phyloP scores from a whole-genome alignment of 768 basidiomycete species.

The Clitopilus passeckerianus region DNA sequence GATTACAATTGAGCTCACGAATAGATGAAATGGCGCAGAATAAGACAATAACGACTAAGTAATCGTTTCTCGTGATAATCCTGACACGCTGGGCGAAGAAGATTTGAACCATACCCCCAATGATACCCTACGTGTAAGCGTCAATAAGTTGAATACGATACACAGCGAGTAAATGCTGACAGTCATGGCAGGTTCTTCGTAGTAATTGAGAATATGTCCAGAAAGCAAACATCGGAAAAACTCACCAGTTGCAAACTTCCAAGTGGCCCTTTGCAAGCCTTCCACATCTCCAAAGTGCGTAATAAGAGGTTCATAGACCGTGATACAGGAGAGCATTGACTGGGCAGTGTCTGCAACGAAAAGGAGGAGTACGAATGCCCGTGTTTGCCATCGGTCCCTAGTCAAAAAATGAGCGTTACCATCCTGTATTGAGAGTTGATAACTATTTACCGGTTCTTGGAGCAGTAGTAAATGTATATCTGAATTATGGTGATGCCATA shows the following conservation, averaged over 20 bases:
- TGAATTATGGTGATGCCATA: not conserved
- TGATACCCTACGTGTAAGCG: not conserved
- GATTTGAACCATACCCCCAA: not conserved
- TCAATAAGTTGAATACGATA: not conserved
- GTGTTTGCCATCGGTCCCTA: not conserved
- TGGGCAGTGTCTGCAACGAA: not conserved
- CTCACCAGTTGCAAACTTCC: not conserved
- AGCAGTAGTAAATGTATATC: not conserved
- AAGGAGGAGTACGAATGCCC: not conserved
- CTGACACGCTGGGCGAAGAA: not conserved
- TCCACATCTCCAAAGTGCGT: not conserved
- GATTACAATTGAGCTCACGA: not conserved
- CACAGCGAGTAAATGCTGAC: not conserved
- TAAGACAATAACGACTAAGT: not conserved
- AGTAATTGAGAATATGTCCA: too few species aligned
- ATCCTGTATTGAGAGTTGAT: too few species aligned
- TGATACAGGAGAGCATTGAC: not conserved
- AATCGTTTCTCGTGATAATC: not conserved
- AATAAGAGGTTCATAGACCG: not conserved
- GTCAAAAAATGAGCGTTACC: not conserved
- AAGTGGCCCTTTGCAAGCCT: not conserved
- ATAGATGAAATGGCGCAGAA: not conserved
- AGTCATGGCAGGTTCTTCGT: not conserved
- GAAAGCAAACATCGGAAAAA: not conserved
- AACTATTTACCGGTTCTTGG: not conserved